Evolutionary conservation across 495 filamentous ascomycete species (phyloP), one percentile per base, ranked within the genome.

Genomic region (Penicillium diatomitis): DNA sequence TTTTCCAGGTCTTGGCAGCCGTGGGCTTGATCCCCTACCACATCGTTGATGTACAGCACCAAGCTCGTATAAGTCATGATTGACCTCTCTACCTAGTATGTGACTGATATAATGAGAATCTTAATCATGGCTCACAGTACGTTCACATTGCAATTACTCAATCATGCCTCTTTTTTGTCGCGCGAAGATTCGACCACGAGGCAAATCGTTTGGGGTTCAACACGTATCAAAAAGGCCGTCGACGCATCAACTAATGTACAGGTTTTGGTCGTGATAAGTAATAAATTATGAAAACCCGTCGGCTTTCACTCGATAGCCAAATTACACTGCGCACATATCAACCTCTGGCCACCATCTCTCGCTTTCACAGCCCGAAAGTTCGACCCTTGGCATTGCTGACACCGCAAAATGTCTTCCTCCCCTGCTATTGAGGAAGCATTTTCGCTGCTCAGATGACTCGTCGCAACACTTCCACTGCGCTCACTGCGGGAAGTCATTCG

Each of bases 301-400:
- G 4, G 33, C 36, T 27, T 30, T 49, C 43, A 61, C 47, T 49
- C 33, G 47, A 62, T 42, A 43, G 67, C 54, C 27, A 52, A 64
- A 45, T 62, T 61, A 64, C 78, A 83, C 9, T 58, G 67, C 37
- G 67, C 69, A 59, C 79, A 83, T 31, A 77, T 73, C 57, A 83
- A 56, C 32, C 62, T 68, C 62, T 72, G 71, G 51, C 69, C 70
- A 44, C 74, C 72, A 46, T 61, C 65, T 31, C 69, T 62, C 6
- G 54, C 67, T 42, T 70, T 70, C 41, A 64, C 75, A 28, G 72
- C 76, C 34, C 70, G 74, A 52, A 83, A 83, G 49, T 69, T 78
- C 12, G 57, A 68, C 2, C 74, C 69, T 4, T 64, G 63, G 59
- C 79, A 83, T 39, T 66, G 62, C 8, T 66, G 61, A 49, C 80